Base-by-base conservation (phyloP, 2,329 filamentous ascomycete genomes). In the Alternaria sp. region DNA sequence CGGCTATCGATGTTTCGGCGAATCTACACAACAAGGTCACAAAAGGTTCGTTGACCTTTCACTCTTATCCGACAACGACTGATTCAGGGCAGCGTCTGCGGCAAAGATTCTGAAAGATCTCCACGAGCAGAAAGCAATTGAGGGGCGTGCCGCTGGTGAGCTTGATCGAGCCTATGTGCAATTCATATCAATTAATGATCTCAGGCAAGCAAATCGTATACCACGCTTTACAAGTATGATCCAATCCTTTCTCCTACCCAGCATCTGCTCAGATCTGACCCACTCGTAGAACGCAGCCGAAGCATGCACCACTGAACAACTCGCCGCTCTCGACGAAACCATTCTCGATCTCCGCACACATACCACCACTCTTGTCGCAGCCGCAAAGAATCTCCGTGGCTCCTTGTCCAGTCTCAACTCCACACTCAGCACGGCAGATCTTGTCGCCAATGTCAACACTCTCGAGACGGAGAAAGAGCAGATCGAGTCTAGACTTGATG, bases 71-170 rank as follows among this genome's bases (percentile, higher is more conserved):
- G 11, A 4, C 53, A 46, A 23, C 17, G 17, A 44, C 67, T 77
- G 53, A 75, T 44, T n/a, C 13, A 8, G 64, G 8, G 65, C 73
- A 85, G 86, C 87, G 12, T 82, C 86, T 46, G 84, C 88, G 23
- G 84, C 84, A 26, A 91, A 90, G 76, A 73, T 87, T 30, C 79
- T 91, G 32, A 89, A 88, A 69, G 88, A 90, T 62, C 80, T 91
- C 74, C 85, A 88, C 63, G 87, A 90, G 67, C 83, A 82, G 45
- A 85, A 85, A 11, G 79, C 87, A 67, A 86, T 91, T 45, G 86
- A 87, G 70, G 87, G 85, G 53, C 85, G 85, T 53, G 79, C 82
- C 43, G 83, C 87, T 43, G 86, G 85, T 86, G 70, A 66, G 76
- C 40, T 12, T 43, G 59, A 13, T 7, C 28, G 5, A 3, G 47